Base-by-base conservation (phyloP, 2,329 filamentous ascomycete genomes). In the Fusarium euwallaceae region DNA sequence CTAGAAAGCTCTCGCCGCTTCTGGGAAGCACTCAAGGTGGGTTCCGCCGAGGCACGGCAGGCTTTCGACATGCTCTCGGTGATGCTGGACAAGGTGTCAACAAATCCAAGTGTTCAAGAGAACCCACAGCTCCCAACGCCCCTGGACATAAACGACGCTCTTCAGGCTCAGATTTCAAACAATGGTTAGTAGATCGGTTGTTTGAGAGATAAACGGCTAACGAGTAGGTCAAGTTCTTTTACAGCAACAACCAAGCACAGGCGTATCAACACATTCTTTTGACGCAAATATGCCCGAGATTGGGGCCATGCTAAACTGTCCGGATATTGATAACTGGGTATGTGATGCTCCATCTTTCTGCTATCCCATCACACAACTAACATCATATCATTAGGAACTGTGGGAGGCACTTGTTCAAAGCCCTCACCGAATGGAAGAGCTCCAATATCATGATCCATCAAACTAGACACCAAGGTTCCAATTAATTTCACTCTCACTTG, bases 251-350 rank as follows among this genome's bases (percentile, higher is more conserved):
- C 16, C 27, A 32, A 17, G 6, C 1, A 16, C 32, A 58, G 10
- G 34, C 9, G 22, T 16, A 24, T n/a, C 2, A 64, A 53, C 29
- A 1, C 11, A 55, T 24, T 24, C 39, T 3, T 48, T 37, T 11
- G 4, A 27, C 1, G 2, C 4, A 4, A 59, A 24, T 4, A 58
- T 75, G 4, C 66, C 73, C 6, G 72, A 64, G 4, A 67, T 75
- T 10, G 70, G 67, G 11, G 65, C 59, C 6, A 75, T 76, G 65
- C 11, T 76, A 6, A 67, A 67, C 11, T 69, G 55, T 7, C 67
- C 74, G 0, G 74, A 76, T 3, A 64, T 66, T 8, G 63, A 76
- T 6, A 66, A 76, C 14, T 76, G 74, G 74, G 74, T 77, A 60
- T n/a, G 60, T 64, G 11, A 34, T 34, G 11, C 11, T 10, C 9